phyloP scores from a whole-genome alignment of 768 basidiomycete species.

The Lepiota brunneoincarnata region DNA sequence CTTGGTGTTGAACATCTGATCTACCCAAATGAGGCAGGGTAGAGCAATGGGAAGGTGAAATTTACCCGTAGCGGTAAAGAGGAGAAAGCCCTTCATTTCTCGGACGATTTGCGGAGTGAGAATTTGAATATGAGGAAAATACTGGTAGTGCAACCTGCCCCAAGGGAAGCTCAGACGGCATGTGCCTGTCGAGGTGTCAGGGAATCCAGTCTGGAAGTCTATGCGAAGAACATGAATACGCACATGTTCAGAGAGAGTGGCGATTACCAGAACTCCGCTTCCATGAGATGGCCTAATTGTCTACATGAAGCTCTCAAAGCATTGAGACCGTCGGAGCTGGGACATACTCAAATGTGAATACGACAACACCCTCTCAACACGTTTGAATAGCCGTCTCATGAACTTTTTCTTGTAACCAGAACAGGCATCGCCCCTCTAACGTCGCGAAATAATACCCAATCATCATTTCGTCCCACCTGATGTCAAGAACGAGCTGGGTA shows the following conservation, averaged over 20 bases:
- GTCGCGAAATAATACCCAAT: constrained; percentile 14
- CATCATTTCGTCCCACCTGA: neutral
- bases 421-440: constrained; percentile 7
- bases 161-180: neutral
- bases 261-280: constrained; percentile 13
- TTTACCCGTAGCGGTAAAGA: constrained; percentile 9
- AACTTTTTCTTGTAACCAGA: constrained; percentile 12
- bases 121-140: constrained; percentile 13
- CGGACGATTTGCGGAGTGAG: constrained; percentile 1
- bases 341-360: constrained; percentile 11
- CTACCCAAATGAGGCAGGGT: neutral
- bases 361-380: constrained; percentile 6
- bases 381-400: constrained; percentile 8
- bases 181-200: neutral
- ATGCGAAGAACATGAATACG: neutral
- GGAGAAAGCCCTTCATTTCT: constrained; percentile 13
- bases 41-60: neutral
- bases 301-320: too few species aligned
- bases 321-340: neutral
- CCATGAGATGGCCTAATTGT: constrained; percentile 12
- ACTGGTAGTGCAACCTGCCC: constrained; percentile 13
- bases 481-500: constrained; percentile 13
- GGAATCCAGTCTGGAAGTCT: too few species aligned
- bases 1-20: constrained; percentile 11
- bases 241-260: neutral